Evolutionary conservation across 1,139 yeast genomes (phyloP).

Genomic region (Meyerozyma smithsonii): DNA sequence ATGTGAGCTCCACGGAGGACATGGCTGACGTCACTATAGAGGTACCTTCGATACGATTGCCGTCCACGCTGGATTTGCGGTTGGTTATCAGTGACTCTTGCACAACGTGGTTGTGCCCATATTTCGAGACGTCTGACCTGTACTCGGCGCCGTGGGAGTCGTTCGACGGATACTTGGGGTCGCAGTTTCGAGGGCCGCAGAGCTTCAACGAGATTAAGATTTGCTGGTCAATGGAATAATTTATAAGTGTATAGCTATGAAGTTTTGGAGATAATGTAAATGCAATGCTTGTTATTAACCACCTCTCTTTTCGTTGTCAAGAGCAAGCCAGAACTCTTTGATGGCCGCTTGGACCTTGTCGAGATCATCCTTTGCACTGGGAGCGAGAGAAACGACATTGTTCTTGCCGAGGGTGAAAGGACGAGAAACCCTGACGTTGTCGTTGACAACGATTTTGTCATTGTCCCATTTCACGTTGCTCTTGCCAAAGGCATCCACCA

Average conservation of each 20-base stretch:
- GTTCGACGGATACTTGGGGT: constrained; percentile 70
- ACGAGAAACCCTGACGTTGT: constrained; percentile 22
- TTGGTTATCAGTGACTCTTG: not conserved
- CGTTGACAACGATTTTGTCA: constrained; percentile 20
- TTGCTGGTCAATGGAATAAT: constrained; percentile 21
- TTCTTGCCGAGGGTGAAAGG: constrained; percentile 27
- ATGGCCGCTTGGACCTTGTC: constrained; percentile 49
- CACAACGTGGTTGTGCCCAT: constrained; percentile 15
- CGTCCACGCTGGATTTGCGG: not conserved
- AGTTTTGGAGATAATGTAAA: not conserved
- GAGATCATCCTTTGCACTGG: constrained; percentile 31
- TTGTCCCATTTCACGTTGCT: constrained; percentile 22
- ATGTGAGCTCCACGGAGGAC: not conserved
- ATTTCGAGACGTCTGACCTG: constrained; percentile 9
- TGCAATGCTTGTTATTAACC: constrained; percentile 33
- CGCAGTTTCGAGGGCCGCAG: constrained; percentile 46
- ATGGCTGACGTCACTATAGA: not conserved
- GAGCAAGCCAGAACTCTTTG: constrained; percentile 51
- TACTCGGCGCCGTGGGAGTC: constrained; percentile 43
- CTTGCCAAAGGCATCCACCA: constrained; percentile 18
- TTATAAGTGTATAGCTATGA: not conserved
- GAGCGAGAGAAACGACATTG: constrained; percentile 19
- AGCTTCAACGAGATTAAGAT: constrained; percentile 48
- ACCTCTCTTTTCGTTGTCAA: constrained; percentile 53
- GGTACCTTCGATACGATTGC: not conserved